Evolutionary conservation across 768 basidiomycete species (phyloP).

Genomic region (Termitomyces sp.): DNA sequence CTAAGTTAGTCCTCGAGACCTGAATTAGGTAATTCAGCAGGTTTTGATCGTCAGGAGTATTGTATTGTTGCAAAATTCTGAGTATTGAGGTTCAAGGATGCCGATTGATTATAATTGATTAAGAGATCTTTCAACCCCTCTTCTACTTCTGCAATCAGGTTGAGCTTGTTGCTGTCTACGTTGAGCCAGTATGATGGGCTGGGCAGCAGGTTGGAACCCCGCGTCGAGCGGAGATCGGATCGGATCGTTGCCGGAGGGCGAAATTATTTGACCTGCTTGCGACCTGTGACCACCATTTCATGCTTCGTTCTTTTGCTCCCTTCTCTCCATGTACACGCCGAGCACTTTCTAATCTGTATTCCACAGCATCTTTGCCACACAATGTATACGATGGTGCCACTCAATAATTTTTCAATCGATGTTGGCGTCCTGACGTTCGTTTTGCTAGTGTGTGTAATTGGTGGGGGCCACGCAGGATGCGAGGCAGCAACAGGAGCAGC

Average conservation of each 20-base stretch:
- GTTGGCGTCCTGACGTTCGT: neutral
- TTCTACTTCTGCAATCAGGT: no score
- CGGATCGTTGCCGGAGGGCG: no score
- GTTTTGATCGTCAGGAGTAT: no score
- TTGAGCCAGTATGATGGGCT: no score
- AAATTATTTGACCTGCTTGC: neutral
- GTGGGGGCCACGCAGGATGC: constrained; percentile 91
- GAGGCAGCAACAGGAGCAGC: constrained; percentile 89
- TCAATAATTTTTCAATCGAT: neutral
- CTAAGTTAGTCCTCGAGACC: no score
- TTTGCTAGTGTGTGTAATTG: constrained; percentile 72
- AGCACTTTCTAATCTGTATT: constrained; percentile 9
- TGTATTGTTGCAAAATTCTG: no score
- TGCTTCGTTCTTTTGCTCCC: constrained; percentile 8
- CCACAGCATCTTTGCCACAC: neutral
- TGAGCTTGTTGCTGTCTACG: no score
- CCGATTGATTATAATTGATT: no score
- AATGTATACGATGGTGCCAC: constrained; percentile 13
- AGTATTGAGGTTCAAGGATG: no score
- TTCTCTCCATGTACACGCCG: constrained; percentile 9
- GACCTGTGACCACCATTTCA: neutral
- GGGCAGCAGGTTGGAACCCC: no score
- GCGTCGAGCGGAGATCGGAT: neutral
- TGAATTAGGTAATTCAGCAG: no score
- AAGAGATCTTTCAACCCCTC: no score